A percentile compares a stretch with the other conserved stretches of the same genome.
Conservation (phyloP, 2,329 filamentous ascomycete genomes). For the Penicillium sp. region DNA sequence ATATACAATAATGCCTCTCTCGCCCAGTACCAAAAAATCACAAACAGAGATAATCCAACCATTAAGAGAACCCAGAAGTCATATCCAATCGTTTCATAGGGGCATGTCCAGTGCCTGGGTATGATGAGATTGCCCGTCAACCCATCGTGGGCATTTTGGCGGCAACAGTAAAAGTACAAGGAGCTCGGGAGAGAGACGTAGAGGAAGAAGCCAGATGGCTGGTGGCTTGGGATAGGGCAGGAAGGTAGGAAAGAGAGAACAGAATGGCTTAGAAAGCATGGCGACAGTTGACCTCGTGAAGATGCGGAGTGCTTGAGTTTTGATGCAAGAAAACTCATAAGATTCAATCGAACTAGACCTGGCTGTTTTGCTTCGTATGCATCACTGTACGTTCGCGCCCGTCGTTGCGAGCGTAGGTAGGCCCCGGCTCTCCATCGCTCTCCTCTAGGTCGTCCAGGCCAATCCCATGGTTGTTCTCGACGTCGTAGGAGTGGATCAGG, state of each 20-base stretch:
- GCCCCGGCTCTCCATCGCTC: conserved; percentile 60
- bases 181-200: conserved; percentile 15
- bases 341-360: conserved; percentile 25
- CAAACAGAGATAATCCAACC: conserved; percentile 22
- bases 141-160: conserved; percentile 26
- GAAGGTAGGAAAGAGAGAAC: neutral
- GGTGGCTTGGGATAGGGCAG: conserved; percentile 12
- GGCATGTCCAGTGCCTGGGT: conserved; percentile 30
- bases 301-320: conserved; percentile 21
- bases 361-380: conserved; percentile 39
- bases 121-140: conserved; percentile 27
- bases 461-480: conserved; percentile 72
- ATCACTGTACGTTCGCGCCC: conserved; percentile 31
- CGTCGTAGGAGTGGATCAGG: conserved; percentile 85
- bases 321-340: neutral
- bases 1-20: conserved; percentile 32
- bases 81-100: conserved; percentile 36
- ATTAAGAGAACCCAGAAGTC: conserved; percentile 31
- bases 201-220: conserved; percentile 12
- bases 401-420: conserved; percentile 37
- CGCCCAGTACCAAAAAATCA: conserved; percentile 18
- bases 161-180: conserved; percentile 34
- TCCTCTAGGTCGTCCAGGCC: conserved; percentile 79
- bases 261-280: conserved; percentile 25
- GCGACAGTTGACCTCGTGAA: conserved; percentile 33